A percentile compares a stretch with the other conserved stretches of the same genome.
These are phyloP conservation scores for Penicillium brevicompactum DNA, from an alignment of 2,329 filamentous ascomycete species.

Conservation along the genomic window DNA sequence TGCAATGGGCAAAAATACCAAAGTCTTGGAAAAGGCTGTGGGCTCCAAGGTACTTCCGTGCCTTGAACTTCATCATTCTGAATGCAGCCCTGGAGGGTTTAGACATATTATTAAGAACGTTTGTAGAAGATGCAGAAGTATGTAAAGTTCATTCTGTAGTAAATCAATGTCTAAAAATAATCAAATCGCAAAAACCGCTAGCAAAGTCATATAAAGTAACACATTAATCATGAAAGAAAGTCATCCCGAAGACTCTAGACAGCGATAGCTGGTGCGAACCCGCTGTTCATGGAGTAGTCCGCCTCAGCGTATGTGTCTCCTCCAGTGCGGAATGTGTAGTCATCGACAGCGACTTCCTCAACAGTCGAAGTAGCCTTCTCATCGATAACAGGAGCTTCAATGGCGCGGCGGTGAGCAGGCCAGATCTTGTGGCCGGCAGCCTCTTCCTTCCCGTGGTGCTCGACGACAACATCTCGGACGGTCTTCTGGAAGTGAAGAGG, in stretches of 20 bases:
- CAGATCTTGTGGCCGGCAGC: constrained; percentile 53
- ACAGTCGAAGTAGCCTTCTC: not conserved
- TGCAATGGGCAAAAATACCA: too few relatives aligned
- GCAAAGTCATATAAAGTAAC: not conserved
- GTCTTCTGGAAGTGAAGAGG: constrained; percentile 60
- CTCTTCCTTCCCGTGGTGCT: constrained; percentile 52
- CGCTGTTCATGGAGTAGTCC: not conserved
- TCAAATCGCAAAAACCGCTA: not conserved
- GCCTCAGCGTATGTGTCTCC: not conserved
- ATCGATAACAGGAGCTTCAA: not conserved
- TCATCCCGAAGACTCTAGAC: not conserved
- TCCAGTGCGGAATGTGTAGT: not conserved
- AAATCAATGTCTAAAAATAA: not conserved
- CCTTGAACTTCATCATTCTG: too few relatives aligned
- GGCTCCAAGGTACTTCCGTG: too few relatives aligned
- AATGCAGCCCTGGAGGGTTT: too few relatives aligned
- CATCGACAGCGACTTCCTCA: not conserved
- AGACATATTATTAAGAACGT: not conserved
- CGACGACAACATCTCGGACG: constrained; percentile 53
- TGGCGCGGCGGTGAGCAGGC: constrained; percentile 45
- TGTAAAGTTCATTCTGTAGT: not conserved
- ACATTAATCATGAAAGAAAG: not conserved
- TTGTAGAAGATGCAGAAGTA: not conserved
- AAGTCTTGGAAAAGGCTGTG: too few relatives aligned
- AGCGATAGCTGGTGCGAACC: not conserved